These are phyloP conservation scores for Vicia faba DNA, from an alignment of 306 rosid species.

Conservation along the genomic window DNA sequence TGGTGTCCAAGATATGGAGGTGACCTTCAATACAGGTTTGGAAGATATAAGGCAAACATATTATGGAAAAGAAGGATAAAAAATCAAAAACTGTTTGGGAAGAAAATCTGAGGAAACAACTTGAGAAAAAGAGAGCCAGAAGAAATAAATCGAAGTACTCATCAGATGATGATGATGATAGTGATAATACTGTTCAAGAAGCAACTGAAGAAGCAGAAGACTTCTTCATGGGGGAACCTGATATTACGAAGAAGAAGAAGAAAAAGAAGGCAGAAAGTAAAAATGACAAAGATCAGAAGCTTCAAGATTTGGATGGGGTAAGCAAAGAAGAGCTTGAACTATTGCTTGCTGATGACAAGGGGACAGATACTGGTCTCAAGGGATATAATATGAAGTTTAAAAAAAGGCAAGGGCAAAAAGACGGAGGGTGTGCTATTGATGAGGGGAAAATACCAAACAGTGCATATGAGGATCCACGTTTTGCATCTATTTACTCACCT, in stretches of 20 bases:
- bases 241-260: slow-evolving; percentile 52
- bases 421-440: slow-evolving; percentile 54
- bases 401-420: slow-evolving; percentile 62
- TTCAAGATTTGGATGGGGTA: slow-evolving; percentile 41
- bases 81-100: slow-evolving; percentile 84
- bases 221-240: slow-evolving; percentile 77
- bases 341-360: slow-evolving; percentile 83
- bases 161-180: slow-evolving; percentile 54
- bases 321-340: slow-evolving; percentile 88
- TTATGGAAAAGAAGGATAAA: slow-evolving; percentile 77
- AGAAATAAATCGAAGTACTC: slow-evolving; percentile 60
- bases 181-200: slow-evolving; percentile 59
- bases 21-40: slow-evolving; percentile 86
- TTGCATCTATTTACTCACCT: slow-evolving; percentile 59
- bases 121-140: slow-evolving; percentile 70
- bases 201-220: slow-evolving; percentile 63
- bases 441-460: slow-evolving; percentile 68
- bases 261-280: slow-evolving; percentile 46
- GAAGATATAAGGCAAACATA: slow-evolving; percentile 87
- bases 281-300: slow-evolving; percentile 38
- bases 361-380: slow-evolving; percentile 54
- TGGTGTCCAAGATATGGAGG: slow-evolving; percentile 79
- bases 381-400: slow-evolving; percentile 74
- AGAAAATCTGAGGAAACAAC: slow-evolving; percentile 63
- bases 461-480: slow-evolving; percentile 77